Evolutionary conservation across 768 basidiomycete genomes (phyloP).

Genomic region (Calocera viscosa): DNA sequence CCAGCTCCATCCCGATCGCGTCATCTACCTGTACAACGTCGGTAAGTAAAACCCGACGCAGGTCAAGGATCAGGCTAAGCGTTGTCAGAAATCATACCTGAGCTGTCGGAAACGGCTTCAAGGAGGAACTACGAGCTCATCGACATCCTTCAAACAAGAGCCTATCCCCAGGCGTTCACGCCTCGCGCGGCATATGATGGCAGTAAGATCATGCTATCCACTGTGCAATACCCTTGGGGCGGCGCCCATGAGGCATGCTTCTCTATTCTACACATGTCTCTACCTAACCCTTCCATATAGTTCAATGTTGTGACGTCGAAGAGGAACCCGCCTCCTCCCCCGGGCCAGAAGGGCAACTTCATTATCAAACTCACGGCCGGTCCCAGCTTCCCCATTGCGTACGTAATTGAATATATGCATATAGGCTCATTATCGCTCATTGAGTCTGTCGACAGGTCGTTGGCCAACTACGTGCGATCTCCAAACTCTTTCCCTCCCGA

Average conservation of each 20-base stretch:
- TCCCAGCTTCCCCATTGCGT: neutral
- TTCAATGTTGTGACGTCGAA: neutral
- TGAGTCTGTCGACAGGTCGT: too few species aligned
- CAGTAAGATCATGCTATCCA: neutral
- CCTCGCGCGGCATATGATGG: constrained; percentile 3
- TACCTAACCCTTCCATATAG: neutral
- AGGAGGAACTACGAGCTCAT: neutral
- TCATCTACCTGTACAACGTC: neutral
- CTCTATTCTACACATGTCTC: neutral
- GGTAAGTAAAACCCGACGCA: neutral
- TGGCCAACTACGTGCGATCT: neutral
- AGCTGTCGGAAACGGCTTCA: neutral
- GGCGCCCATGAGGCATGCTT: neutral
- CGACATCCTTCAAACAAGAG: neutral
- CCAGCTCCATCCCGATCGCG: neutral
- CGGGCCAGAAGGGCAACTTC: neutral
- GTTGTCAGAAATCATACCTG: neutral
- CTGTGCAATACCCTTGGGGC: neutral
- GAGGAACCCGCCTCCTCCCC: neutral
- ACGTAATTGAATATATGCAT: neutral
- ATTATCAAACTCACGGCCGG: neutral
- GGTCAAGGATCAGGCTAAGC: neutral
- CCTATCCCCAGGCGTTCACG: neutral
- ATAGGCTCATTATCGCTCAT: neutral
- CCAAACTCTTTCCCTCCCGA: neutral